Base-by-base conservation (phyloP, 495 filamentous ascomycete genomes). In the Aspergillus affinis region DNA sequence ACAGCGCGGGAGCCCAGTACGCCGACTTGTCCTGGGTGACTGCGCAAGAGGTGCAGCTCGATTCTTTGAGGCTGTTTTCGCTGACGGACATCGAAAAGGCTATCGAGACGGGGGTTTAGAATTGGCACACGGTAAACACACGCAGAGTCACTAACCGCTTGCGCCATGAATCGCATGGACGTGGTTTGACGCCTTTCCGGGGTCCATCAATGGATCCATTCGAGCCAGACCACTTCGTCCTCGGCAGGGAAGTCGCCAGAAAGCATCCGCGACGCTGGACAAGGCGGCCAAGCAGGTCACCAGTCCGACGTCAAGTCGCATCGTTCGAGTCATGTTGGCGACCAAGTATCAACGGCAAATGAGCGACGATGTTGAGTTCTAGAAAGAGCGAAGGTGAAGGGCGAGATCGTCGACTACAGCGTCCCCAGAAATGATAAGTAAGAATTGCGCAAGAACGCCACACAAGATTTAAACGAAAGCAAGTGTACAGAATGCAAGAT, bases 181-280 rank as follows among this genome's bases (percentile, higher is more conserved):
- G 65, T 86, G 84, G 36, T 69, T 67, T 3, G 79, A 73, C 15
- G 77, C 61, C 48, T 70, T 46, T 17, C 79, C 82, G 9, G 76
- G 75, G 46, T 77, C 69, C 29, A 85, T 74, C 56, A 86, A 58
- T 23, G 84, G 84, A 63, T 86, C 84, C 32, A 86, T 69, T 27
- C 82, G 78, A 51, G 77, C 82, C 67, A 90, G 60, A 64, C 84
- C 90, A 61, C 83, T 78, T 48, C 79, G 80, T 60, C 84, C 86
- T 59, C 80, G 85, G 69, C 92, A 97, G 54, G 87, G 87, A 79
- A 96, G 85, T 73, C 92, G 91, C 91, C 91, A 97, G 73, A 96
- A 96, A 41, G 90, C 92, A 62, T 82, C 65, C 41, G 79, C 72
- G 32, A 70, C 63, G 54, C 72, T 61, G 2, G 79, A 67, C 20